Percentiles rank a stretch among this genome's conserved stretches.
These are phyloP conservation scores for Xylaria sp. DNA, from an alignment of 2,329 filamentous ascomycete genomes.

Conservation along the genomic window DNA sequence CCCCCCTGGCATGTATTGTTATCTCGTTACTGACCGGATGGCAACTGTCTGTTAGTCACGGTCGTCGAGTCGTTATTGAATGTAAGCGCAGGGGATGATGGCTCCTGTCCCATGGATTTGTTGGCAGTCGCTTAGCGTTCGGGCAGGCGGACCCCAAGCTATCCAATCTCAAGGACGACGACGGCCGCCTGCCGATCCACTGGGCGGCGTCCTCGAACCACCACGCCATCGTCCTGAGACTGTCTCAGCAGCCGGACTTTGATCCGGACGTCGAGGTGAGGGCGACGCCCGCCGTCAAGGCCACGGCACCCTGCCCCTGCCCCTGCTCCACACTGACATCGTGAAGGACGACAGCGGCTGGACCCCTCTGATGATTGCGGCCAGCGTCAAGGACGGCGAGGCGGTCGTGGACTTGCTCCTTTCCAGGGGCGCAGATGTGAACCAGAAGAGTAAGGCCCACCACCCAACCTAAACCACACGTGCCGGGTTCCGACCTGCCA, in stretches of 20 bases:
- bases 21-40: constrained; percentile 3
- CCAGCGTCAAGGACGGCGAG: constrained; percentile 73
- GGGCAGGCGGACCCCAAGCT: constrained; percentile 76
- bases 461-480: neutral
- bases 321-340: constrained; percentile 3
- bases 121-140: constrained; percentile 30
- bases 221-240: constrained; percentile 70
- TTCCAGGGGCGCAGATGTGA: constrained; percentile 70
- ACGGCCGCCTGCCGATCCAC: constrained; percentile 88
- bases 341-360: constrained; percentile 71
- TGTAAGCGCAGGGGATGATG: constrained; percentile 46
- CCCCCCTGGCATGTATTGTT: neutral
- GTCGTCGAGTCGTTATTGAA: constrained; percentile 75
- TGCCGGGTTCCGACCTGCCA: neutral
- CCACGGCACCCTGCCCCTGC: neutral
- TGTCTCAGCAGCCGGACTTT: constrained; percentile 73
- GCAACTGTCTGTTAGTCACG: constrained; percentile 51
- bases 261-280: constrained; percentile 79
- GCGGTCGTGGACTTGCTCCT: constrained; percentile 69
- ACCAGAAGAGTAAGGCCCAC: constrained; percentile 63
- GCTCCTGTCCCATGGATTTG: constrained; percentile 10
- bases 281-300: neutral
- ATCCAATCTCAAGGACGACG: constrained; percentile 72
- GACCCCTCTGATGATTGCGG: constrained; percentile 84
- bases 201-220: constrained; percentile 90